These are phyloP conservation scores for Phaseolus lunatus DNA, from an alignment of 306 rosid genomes.

Conservation along the genomic window DNA sequence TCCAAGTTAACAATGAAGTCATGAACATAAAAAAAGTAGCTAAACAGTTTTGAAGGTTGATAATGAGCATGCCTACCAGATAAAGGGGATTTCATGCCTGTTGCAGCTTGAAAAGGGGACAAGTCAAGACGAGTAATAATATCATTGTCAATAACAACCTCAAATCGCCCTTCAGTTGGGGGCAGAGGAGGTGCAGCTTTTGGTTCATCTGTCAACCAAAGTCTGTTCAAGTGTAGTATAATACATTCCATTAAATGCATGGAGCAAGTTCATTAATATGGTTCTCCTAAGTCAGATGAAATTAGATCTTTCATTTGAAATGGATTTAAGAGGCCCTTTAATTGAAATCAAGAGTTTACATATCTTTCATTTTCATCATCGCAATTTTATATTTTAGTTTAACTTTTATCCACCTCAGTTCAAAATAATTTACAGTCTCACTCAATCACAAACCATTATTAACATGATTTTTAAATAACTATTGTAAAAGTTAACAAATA, in stretches of 20 bases:
- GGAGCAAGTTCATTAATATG: background rate
- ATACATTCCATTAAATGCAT: slow-evolving; percentile 46
- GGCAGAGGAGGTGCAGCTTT: slow-evolving; percentile 80
- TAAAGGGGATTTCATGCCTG: slow-evolving; percentile 76
- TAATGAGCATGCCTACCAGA: slow-evolving; percentile 58
- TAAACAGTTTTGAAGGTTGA: background rate
- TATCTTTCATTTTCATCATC: background rate
- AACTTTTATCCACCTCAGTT: too few relatives aligned
- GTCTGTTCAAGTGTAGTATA: slow-evolving; percentile 51
- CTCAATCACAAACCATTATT: background rate
- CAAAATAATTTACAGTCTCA: background rate
- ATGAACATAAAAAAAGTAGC: slow-evolving; percentile 4
- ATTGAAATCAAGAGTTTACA: background rate
- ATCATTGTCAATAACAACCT: slow-evolving; percentile 69
- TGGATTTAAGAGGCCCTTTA: background rate
- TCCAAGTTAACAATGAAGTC: slow-evolving; percentile 17
- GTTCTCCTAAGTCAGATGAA: too few relatives aligned
- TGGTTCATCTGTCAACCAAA: slow-evolving; percentile 61
- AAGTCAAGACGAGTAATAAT: slow-evolving; percentile 67
- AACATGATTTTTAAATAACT: too few relatives aligned
- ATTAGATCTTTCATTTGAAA: background rate
- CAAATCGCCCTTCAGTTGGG: slow-evolving; percentile 82
- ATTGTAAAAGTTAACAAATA: too few relatives aligned
- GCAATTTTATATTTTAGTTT: too few relatives aligned
- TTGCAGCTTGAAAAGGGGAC: slow-evolving; percentile 75